Base-by-base conservation (phyloP, 768 basidiomycete species). In the Amanita rimosa region DNA sequence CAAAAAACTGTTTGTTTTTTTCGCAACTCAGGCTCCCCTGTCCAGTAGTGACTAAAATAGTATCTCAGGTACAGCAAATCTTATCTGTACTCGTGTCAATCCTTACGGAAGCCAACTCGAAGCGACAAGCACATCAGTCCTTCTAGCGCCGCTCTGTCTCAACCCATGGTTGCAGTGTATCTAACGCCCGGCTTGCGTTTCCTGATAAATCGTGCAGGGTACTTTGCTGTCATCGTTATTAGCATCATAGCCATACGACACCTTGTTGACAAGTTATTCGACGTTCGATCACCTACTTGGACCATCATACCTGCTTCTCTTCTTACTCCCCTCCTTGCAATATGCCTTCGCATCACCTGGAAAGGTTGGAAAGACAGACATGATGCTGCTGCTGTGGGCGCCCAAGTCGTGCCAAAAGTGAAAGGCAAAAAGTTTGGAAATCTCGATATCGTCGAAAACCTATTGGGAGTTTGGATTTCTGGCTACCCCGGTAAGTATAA, bases 401-500 rank as follows among this genome's bases (percentile, higher is more conserved):
- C 77, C 24, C 70, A 70, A 13, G 62, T 69, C 24, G 63, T 72
- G 4, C 71, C 68, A 5, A 56, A 57, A 14, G 54, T 64, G 1
- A 52, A 53, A 26, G 78, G 78, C 0, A 64, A 64, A 42, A 55
- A 35, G 45, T 58, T 68, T 7, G 75, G 75, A 36, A 78, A 75
- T 52, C 26, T 74, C 4, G 76, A 77, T 51, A 44, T 75, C 13
- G 53, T 77, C 51, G 42, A 58, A 17, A 53, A 19, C 10, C 53
- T 73, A 60, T 58, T 67, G 45, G 53, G 63, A 44, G 65, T 68
- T 27, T 69, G 67, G 46, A 60, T 61, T 3, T 55, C 57, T 35
- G 79, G 77, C 1, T 79, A 80, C 60, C 71, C 71, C 34, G 75
- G 78, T 80, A 51, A 6, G 60, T 31, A 33, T 17, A 7, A 27